Evolutionary conservation across 2,329 filamentous ascomycete species (phyloP), one percentile per base, ranked within the genome.

Genomic region (Penicillium sp.): DNA sequence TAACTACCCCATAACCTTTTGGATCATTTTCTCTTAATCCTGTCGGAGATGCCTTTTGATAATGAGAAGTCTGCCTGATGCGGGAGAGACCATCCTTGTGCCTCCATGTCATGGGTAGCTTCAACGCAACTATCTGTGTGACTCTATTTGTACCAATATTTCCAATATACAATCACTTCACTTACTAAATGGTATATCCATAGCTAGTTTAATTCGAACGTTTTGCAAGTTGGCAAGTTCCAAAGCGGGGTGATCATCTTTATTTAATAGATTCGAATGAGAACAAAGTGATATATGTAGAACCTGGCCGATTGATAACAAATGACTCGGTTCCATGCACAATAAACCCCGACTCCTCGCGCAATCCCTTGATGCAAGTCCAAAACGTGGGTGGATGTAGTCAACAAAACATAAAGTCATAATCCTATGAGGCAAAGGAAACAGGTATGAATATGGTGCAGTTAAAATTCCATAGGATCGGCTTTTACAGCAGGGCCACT

Each of bases 401-500:
- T 49, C 30, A 19, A 57, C 41, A 55, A 43, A 55, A 19, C 62
- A 58, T 66, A 54, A 66, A 36, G 53, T 65, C 62, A 53, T 66
- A 49, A 61, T 43, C 14, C 31, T 50, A 44, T 42, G 33, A 47
- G 22, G 31, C 16, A 41, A 17, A 48, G 48, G 25, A 37, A 47
- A 36, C 40, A 5, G 43, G 26, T 41, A 11, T 42, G 22, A 26
- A 53, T 35, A 22, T 35, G 16, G 5, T 28, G 28, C 28, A 42
- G 37, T 79, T 70, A 89, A 71, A 88, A 89, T 58, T 88, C 86
- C 85, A 89, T 88, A 7, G 76, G 76, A 68, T 87, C 76, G 17
- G 69, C 70, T 36, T 73, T 69, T 12, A 68, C 66, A 22, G 68
- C 75, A 2, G 68, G 55, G 1, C 60, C 73, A 12, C 81, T 80